Percentiles rank a stretch among this genome's conserved stretches.
phyloP scores from a whole-genome alignment of 163 green algal species.

The Coccomyxa subellipsoidea region DNA sequence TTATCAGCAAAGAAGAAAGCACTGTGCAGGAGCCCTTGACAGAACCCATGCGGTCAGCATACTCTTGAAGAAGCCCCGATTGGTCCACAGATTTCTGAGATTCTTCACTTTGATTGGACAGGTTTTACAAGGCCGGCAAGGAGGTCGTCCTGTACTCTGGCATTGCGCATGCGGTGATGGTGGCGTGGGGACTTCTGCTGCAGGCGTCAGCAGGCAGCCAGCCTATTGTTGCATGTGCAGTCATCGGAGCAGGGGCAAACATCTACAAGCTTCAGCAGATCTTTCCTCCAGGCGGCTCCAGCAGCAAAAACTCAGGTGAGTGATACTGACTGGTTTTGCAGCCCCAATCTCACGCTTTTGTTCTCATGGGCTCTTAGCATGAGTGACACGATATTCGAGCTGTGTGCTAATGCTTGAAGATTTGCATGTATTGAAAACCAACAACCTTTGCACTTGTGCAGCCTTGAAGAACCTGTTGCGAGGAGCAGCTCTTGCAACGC shows the following conservation, averaged over 20 bases:
- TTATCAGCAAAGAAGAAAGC: too few species aligned
- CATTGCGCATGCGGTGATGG: constrained; percentile 36
- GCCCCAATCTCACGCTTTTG: too few species aligned
- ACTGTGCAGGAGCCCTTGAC: too few species aligned
- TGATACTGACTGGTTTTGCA: too few species aligned
- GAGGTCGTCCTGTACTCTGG: constrained; percentile 37
- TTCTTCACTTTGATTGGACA: too few species aligned
- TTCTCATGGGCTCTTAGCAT: too few species aligned
- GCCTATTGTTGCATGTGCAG: constrained; percentile 40
- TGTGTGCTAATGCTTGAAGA: too few species aligned
- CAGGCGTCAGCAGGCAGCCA: constrained; percentile 43
- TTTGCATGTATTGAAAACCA: background rate
- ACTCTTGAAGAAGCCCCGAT: too few species aligned
- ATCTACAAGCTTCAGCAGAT: constrained; percentile 57
- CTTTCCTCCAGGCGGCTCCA: constrained; percentile 25
- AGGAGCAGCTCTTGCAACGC: constrained; percentile 43
- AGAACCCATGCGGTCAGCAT: too few species aligned
- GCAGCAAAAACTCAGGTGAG: background rate
- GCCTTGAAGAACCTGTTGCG: constrained; percentile 51
- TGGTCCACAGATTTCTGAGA: too few species aligned
- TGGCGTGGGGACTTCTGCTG: constrained; percentile 41
- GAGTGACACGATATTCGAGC: too few species aligned
- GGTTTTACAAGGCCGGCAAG: constrained; percentile 18
- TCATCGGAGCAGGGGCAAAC: constrained; percentile 35
- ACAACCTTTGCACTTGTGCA: background rate